These are phyloP conservation scores for Tinospora cordifolia DNA, from an alignment of 164 flowering plant genomes.

Conservation along the genomic window DNA sequence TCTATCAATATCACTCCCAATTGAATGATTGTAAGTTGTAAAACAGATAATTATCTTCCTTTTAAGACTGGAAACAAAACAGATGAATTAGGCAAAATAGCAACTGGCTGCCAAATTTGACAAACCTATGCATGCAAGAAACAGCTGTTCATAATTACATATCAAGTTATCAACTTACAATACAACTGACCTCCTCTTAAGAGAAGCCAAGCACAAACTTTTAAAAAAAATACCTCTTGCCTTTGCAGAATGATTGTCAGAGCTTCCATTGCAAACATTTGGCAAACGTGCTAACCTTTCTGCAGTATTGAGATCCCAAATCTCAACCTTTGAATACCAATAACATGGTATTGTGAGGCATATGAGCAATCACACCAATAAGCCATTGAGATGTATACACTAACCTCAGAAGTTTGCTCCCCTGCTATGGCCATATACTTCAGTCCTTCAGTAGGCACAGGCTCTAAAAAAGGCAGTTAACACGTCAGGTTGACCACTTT, in stretches of 20 bases:
- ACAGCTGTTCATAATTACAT: not conserved
- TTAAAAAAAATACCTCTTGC: slow-evolving; percentile 50
- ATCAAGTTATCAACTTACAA: not conserved
- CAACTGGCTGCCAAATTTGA: not conserved
- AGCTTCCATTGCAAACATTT: slow-evolving; percentile 25
- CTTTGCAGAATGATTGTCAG: slow-evolving; percentile 28
- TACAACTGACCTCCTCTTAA: not conserved
- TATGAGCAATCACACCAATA: slow-evolving; percentile 11
- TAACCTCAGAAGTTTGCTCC: slow-evolving; percentile 64
- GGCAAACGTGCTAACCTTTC: slow-evolving; percentile 44
- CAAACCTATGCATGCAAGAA: not conserved
- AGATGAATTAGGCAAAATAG: not conserved
- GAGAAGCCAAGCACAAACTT: not conserved
- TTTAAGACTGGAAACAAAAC: not conserved
- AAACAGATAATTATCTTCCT: too few relatives aligned
- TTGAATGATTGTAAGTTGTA: too few relatives aligned
- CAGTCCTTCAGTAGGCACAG: slow-evolving; percentile 25
- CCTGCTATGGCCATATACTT: slow-evolving; percentile 67
- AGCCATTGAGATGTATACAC: not conserved
- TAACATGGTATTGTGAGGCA: slow-evolving; percentile 11
- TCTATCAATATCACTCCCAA: too few relatives aligned
- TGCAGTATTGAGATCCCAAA: slow-evolving; percentile 78
- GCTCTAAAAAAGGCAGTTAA: slow-evolving; percentile 20
- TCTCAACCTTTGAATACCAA: slow-evolving; percentile 56
- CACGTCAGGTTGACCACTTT: slow-evolving; percentile 1